These are phyloP conservation scores for Choricystis sp. DNA, from an alignment of 139 green algal species.

Conservation along the genomic window DNA sequence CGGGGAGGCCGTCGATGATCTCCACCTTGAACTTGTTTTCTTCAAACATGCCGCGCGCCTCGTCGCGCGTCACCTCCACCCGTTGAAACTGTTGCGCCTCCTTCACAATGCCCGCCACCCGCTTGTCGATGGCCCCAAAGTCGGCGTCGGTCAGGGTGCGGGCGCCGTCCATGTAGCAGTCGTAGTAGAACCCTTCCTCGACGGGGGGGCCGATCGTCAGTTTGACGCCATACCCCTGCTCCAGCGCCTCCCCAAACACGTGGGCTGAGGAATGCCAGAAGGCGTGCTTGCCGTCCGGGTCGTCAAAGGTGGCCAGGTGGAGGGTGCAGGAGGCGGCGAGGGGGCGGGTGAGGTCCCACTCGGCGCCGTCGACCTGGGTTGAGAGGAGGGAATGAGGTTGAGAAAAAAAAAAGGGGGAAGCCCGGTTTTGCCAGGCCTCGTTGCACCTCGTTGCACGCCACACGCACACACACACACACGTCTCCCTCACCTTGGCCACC, in stretches of 20 bases:
- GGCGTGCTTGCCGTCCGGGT: constrained; percentile 71
- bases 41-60: constrained; percentile 90
- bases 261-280: constrained; percentile 94
- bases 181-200: constrained; percentile 98
- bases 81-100: constrained; percentile 84
- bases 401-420: constrained; percentile 1
- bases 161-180: constrained; percentile 89
- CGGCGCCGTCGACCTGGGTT: constrained; percentile 39
- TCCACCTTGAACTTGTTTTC: constrained; percentile 99
- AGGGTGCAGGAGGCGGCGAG: constrained; percentile 77
- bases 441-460: not conserved
- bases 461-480: no score
- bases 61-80: constrained; percentile 71
- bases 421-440: not conserved
- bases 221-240: constrained; percentile 85
- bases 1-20: constrained; percentile 75
- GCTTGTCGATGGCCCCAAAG: not conserved
- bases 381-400: constrained; percentile 2
- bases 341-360: constrained; percentile 80
- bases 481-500: constrained; percentile 47
- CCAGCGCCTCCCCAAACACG: constrained; percentile 83
- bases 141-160: constrained; percentile 55
- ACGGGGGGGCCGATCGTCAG: constrained; percentile 90
- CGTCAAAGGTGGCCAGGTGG: constrained; percentile 72
- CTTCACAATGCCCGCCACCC: constrained; percentile 20